Base-by-base conservation (phyloP, 2,329 filamentous ascomycete genomes). In the Cordyceps fumosorosea region DNA sequence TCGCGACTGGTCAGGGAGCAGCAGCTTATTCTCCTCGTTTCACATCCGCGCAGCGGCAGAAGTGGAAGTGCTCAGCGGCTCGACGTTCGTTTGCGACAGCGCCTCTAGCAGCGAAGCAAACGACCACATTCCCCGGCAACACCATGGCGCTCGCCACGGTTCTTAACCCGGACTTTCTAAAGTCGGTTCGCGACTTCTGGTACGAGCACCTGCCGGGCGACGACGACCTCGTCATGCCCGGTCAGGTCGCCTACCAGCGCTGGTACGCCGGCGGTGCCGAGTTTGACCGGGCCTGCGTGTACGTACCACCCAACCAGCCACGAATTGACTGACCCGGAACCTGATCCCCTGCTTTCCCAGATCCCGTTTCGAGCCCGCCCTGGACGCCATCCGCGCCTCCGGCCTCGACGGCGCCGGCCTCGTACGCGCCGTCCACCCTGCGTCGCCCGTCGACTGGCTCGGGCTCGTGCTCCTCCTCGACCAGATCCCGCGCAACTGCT, bases 401-500 rank as follows among this genome's bases (percentile, higher is more conserved):
- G 66, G 67, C 20, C 56, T 70, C 14, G 69, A 67, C 4, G 70
- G 67, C 1, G 57, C 68, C 10, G 68, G 73, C 45, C 63, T 77
- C 54, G 53, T 77, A 40, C 65, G 67, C 6, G 59, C 69, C 16
- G 64, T 69, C 0, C 64, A 68, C 12, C 73, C 71, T 5, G 57
- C 65, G 4, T 63, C 65, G 3, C 68, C 76, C 0, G 58, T 70
- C 6, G 74, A 76, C 65, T 77, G 74, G 71, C 72, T 89, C 2
- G 76, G 78, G 51, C 69, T 88, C 0, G 67, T 85, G 5, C 66
- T 89, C 2, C 75, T 89, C 2, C 77, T 89, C 2, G 86, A 89
- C 65, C 86, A 89, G 68, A 76, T 88, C 48, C 77, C 85, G 0
- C 80, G 86, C 2, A 88, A 89, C 68, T 77, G 83, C 65, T 85